Evolutionary conservation across 73 alveolate genomes (phyloP), one percentile per base, ranked within the genome.

Genomic region (Paraurostyla sp.): DNA sequence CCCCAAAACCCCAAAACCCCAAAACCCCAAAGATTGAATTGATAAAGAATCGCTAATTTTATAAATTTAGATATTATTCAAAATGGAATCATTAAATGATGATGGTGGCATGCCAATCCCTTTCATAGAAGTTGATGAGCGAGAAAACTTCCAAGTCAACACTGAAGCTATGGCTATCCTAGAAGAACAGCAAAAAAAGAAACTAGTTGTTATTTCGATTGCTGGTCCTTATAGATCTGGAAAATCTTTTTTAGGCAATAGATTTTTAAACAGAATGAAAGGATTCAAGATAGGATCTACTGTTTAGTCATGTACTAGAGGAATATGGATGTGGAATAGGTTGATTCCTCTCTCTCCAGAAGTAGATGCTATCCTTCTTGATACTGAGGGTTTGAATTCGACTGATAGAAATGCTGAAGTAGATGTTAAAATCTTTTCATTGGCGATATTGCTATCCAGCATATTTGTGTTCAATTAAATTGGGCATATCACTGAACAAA

Each of bases 211-310:
- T 57, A 82, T 96, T 42, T 78, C 96, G 23, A 87, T 96, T 27
- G 97, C 96, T 38, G 99, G 99, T 15, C 97, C 96, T 43, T 89
- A 96, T 69, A 71, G 98, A 71, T 92, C 99, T 50, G 99, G 99
- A 35, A 96, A 96, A 88, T 88, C 97, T 0, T 96, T 92, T 73
- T 92, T 96, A 48, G 96, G 93, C 38, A 96, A 96, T 82, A 81
- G 96, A 89, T 78, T 96, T 32, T 43, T 96, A 42, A 93, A 93
- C 33, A 92, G 91, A 88, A 92, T 89, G 96, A 91, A 91, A 54
- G 99, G 98, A 32, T 97, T 97, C 62, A 92, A 96, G 49, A 94
- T 97, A 7, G 99, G 99, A 0, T 93, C 98, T n/a, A 97, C 98
- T 13, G 94, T 94, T 42, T 75, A 92, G 76, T 94, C 99, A 13